Percentiles rank a stretch among this genome's conserved stretches.
These are phyloP conservation scores for Phaffomyces thermotolerans DNA, from an alignment of 805 yeast genomes.

Conservation along the genomic window DNA sequence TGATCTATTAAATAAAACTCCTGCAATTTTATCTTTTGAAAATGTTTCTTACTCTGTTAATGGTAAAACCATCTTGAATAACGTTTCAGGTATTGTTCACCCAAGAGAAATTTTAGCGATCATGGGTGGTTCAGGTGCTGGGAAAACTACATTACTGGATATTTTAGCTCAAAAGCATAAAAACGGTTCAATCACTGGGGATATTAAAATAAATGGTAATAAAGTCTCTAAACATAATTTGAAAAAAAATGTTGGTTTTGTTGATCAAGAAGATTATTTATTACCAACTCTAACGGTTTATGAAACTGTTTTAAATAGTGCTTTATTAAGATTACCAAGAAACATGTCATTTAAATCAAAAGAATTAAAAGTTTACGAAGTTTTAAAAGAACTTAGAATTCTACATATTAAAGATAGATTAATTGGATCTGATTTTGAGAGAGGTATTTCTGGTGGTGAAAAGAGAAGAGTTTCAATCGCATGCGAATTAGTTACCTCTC, in stretches of 20 bases:
- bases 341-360: conserved; percentile 69
- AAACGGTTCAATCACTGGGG: conserved; percentile 63
- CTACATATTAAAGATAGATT: conserved; percentile 73
- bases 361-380: conserved; percentile 73
- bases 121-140: conserved; percentile 99
- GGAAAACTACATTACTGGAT: conserved; percentile 89
- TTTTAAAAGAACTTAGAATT: conserved; percentile 79
- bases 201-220: conserved; percentile 70
- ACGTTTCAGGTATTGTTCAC: conserved; percentile 66
- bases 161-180: conserved; percentile 86
- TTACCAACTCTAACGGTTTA: conserved; percentile 92
- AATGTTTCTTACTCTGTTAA: conserved; percentile 56
- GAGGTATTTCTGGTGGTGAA: conserved; percentile 94
- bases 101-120: conserved; percentile 92
- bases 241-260: conserved; percentile 78
- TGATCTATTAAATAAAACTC: conserved; percentile 45
- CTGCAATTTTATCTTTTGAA: conserved; percentile 72
- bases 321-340: conserved; percentile 78
- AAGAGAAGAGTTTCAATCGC: conserved; percentile 90
- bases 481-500: conserved; percentile 86
- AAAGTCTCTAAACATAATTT: conserved; percentile 33
- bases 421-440: conserved; percentile 80
- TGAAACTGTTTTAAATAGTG: conserved; percentile 91
- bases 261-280: conserved; percentile 89
- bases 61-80: conserved; percentile 46